Evolutionary conservation across 495 filamentous ascomycete genomes (phyloP).

Genomic region (Penicillium cosmopolitanum): DNA sequence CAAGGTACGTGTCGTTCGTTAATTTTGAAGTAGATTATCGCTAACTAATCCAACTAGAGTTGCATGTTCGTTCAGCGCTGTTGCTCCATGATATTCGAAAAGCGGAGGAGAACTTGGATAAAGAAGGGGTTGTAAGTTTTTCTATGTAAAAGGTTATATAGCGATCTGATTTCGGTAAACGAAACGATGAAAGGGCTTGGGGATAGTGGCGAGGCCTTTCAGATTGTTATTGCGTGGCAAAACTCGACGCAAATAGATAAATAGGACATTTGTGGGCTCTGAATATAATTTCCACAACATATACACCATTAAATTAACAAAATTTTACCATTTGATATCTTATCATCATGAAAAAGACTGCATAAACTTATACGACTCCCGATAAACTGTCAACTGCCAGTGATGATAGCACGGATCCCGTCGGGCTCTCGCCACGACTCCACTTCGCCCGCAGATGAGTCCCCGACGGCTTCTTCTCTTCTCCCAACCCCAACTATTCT

Average conservation of each 20-base stretch:
- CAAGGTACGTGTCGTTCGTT: background rate
- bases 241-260: no score
- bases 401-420: background rate
- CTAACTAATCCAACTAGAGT: background rate
- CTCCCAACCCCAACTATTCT: background rate
- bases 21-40: background rate
- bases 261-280: no score
- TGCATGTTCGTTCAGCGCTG: conserved; percentile 1
- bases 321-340: no score
- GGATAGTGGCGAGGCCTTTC: no score
- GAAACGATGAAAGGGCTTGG: no score
- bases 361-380: no score
- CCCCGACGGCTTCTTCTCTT: background rate
- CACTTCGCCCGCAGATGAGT: background rate
- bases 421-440: conserved; percentile 1
- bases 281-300: no score
- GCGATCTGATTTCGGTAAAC: background rate
- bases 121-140: background rate
- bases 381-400: background rate
- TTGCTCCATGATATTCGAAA: conserved; percentile 1
- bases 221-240: no score
- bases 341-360: no score
- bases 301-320: no score
- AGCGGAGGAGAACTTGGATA: background rate
- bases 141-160: background rate